phyloP scores from a whole-genome alignment of 2,329 filamentous ascomycete genomes.

The Botrytis aclada region DNA sequence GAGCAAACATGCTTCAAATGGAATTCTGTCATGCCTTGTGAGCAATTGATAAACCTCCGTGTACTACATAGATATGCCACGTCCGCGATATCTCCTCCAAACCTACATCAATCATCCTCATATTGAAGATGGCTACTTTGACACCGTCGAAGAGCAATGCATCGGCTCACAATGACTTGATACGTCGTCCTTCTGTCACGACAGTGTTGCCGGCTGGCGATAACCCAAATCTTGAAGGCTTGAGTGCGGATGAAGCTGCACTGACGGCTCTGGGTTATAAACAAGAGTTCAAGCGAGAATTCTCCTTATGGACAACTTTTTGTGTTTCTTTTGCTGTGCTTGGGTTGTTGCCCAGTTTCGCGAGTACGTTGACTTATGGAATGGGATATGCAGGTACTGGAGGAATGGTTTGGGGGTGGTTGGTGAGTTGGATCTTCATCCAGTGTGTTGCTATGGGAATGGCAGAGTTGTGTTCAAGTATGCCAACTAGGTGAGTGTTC shows the following conservation, averaged over 20 bases:
- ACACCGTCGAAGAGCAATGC: conserved; percentile 3
- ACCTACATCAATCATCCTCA: conserved; percentile 2
- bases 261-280: conserved; percentile 59
- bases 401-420: conserved; percentile 75
- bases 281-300: conserved; percentile 59
- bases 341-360: conserved; percentile 68
- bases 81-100: background rate
- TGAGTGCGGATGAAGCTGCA: conserved; percentile 56
- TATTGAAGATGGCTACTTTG: conserved; percentile 14
- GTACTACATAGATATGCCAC: conserved; percentile 9
- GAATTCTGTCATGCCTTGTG: background rate
- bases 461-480: conserved; percentile 70
- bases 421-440: conserved; percentile 69
- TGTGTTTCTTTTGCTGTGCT: conserved; percentile 72
- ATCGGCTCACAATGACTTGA: conserved; percentile 23
- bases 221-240: conserved; percentile 43
- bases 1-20: background rate
- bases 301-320: conserved; percentile 71
- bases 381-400: conserved; percentile 57
- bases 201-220: conserved; percentile 50
- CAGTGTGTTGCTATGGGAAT: conserved; percentile 66
- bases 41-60: conserved; percentile 1
- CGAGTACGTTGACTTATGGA: conserved; percentile 68
- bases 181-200: conserved; percentile 42
- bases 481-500: conserved; percentile 58